Percentiles rank a stretch among this genome's conserved stretches.
Evolutionary conservation across 495 filamentous ascomycete genomes (phyloP).

Genomic region (Penicillium coffeae): DNA sequence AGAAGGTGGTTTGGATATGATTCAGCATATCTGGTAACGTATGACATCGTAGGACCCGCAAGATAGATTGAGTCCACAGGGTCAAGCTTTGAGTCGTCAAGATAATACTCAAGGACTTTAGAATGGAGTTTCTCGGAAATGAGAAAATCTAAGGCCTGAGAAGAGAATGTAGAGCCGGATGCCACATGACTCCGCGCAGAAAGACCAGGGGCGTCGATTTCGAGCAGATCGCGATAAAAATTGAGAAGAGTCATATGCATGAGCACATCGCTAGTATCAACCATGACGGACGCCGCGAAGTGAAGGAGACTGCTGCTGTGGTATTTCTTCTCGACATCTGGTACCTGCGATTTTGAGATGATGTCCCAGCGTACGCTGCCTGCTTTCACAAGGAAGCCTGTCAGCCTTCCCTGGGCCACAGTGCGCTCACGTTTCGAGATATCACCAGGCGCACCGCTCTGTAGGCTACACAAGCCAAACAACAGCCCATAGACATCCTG

Average conservation of each 20-base stretch:
- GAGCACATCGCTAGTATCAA: constrained; percentile 67
- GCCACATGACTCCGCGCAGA: constrained; percentile 28
- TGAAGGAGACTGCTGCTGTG: constrained; percentile 60
- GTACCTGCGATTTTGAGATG: constrained; percentile 54
- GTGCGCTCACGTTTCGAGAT: constrained; percentile 62
- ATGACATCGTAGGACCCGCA: constrained; percentile 51
- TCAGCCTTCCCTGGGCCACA: constrained; percentile 71
- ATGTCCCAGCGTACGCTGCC: constrained; percentile 60
- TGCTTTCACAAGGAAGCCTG: constrained; percentile 66
- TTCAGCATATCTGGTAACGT: constrained; percentile 54
- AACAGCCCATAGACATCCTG: constrained; percentile 62
- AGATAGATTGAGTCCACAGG: constrained; percentile 50
- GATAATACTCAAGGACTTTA: constrained; percentile 47
- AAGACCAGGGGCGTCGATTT: constrained; percentile 39
- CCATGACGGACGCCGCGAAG: constrained; percentile 71
- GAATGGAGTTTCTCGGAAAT: constrained; percentile 48
- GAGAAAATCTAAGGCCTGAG: constrained; percentile 54
- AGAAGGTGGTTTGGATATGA: constrained; percentile 54
- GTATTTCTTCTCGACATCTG: constrained; percentile 57
- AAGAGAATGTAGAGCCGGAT: constrained; percentile 42
- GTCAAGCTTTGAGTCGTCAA: constrained; percentile 49
- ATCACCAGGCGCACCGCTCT: constrained; percentile 29
- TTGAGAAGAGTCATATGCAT: constrained; percentile 77
- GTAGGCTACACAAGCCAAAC: constrained; percentile 57
- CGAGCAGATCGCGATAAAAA: constrained; percentile 66